These are phyloP conservation scores for Macrophomina tecta DNA, from an alignment of 2,329 filamentous ascomycete genomes.

Conservation along the genomic window DNA sequence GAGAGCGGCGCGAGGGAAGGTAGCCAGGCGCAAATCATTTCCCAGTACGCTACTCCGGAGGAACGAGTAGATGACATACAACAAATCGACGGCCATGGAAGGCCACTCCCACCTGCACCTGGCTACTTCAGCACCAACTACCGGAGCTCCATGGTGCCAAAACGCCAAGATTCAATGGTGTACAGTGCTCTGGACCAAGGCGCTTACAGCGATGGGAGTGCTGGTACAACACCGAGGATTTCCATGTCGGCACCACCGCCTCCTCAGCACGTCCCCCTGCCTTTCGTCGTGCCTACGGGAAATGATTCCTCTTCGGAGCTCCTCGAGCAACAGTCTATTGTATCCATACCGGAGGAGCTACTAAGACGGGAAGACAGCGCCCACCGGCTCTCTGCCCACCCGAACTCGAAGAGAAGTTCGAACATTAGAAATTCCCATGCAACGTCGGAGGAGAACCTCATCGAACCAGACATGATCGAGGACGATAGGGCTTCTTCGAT, in stretches of 20 bases:
- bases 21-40: slow-evolving; percentile 49
- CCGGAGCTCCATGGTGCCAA: neutral
- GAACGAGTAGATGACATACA: slow-evolving; percentile 45
- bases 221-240: neutral
- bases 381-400: slow-evolving; percentile 5
- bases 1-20: slow-evolving; percentile 36
- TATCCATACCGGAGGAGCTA: slow-evolving; percentile 13
- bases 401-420: slow-evolving; percentile 11
- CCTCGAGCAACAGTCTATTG: slow-evolving; percentile 20
- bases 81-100: slow-evolving; percentile 41
- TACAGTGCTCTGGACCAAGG: neutral
- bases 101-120: slow-evolving; percentile 32
- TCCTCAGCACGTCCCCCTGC: slow-evolving; percentile 8
- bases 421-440: slow-evolving; percentile 3
- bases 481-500: slow-evolving; percentile 55
- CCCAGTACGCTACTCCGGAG: slow-evolving; percentile 25
- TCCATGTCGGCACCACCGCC: neutral
- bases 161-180: slow-evolving; percentile 4
- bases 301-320: slow-evolving; percentile 4
- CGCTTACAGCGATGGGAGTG: slow-evolving; percentile 10
- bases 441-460: slow-evolving; percentile 14
- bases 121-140: slow-evolving; percentile 1
- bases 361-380: slow-evolving; percentile 10
- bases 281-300: slow-evolving; percentile 20
- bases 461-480: slow-evolving; percentile 45